These are phyloP conservation scores for Annulohypoxylon maeteangense DNA, from an alignment of 495 filamentous ascomycete species.

Conservation along the genomic window DNA sequence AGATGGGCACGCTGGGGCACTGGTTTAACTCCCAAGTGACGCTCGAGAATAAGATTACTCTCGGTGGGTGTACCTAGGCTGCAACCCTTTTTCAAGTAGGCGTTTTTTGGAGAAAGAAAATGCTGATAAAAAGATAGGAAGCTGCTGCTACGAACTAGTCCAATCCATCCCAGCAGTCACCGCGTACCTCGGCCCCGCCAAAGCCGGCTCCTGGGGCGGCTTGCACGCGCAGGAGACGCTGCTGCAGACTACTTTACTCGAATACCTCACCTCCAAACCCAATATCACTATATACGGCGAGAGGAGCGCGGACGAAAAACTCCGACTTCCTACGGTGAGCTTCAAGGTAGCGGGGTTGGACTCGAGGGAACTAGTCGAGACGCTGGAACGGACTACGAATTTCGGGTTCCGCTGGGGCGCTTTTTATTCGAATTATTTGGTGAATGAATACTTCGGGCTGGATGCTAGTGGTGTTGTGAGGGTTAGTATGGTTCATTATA, in stretches of 20 bases:
- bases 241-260: constrained; percentile 67
- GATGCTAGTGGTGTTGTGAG: constrained; percentile 71
- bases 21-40: constrained; percentile 71
- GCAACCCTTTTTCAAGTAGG: no score
- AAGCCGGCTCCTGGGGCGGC: constrained; percentile 56
- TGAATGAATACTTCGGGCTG: constrained; percentile 68
- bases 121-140: constrained; percentile 18
- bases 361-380: constrained; percentile 68
- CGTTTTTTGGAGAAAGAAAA: no score
- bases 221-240: constrained; percentile 68
- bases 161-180: constrained; percentile 66
- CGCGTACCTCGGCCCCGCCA: constrained; percentile 61
- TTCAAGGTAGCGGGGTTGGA: constrained; percentile 69
- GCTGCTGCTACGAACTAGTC: constrained; percentile 72
- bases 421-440: constrained; percentile 73
- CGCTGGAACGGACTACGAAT: constrained; percentile 63
- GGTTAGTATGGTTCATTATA: constrained; percentile 80
- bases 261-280: constrained; percentile 59
- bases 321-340: constrained; percentile 72
- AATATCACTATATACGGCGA: constrained; percentile 67
- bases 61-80: constrained; percentile 32
- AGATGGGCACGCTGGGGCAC: constrained; percentile 68
- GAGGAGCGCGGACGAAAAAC: constrained; percentile 50
- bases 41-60: constrained; percentile 67
- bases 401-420: constrained; percentile 74